Evolutionary conservation across 1,284 basidiomycete genomes (phyloP).

Genomic region (Irpex rosettiformis): DNA sequence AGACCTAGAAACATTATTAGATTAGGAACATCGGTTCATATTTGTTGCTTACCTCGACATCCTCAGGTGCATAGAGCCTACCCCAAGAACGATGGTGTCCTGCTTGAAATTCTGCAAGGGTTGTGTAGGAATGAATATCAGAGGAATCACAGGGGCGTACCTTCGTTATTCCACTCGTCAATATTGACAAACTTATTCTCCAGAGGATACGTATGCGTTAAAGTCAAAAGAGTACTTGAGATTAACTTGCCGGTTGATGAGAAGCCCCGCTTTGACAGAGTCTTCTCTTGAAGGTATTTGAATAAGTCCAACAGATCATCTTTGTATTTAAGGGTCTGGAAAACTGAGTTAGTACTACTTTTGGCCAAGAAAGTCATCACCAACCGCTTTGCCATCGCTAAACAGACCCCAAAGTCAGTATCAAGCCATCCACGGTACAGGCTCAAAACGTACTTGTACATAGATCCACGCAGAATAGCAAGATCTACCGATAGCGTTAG

Average conservation of each 20-base stretch:
- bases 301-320: slow-evolving; percentile 66
- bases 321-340: slow-evolving; percentile 50
- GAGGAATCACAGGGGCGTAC: slow-evolving; percentile 32
- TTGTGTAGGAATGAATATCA: background rate
- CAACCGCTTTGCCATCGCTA: slow-evolving; percentile 63
- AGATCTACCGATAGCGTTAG: slow-evolving; percentile 42
- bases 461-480: slow-evolving; percentile 63
- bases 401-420: background rate
- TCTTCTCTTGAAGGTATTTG: slow-evolving; percentile 63
- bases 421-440: slow-evolving; percentile 5
- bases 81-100: slow-evolving; percentile 83
- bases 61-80: slow-evolving; percentile 57
- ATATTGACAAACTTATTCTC: slow-evolving; percentile 86
- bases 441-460: slow-evolving; percentile 58
- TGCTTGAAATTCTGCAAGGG: slow-evolving; percentile 57
- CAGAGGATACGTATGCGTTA: slow-evolving; percentile 79
- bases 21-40: background rate
- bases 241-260: slow-evolving; percentile 80
- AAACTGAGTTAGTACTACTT: background rate
- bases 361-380: slow-evolving; percentile 19
- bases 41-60: slow-evolving; percentile 47
- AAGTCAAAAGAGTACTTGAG: slow-evolving; percentile 70
- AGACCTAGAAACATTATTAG: slow-evolving; percentile 41
- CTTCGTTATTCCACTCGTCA: slow-evolving; percentile 74
- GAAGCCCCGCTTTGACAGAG: slow-evolving; percentile 82